Conservation (phyloP, 106 monocot genomes). For the Dendrobium chrysotoxum region DNA sequence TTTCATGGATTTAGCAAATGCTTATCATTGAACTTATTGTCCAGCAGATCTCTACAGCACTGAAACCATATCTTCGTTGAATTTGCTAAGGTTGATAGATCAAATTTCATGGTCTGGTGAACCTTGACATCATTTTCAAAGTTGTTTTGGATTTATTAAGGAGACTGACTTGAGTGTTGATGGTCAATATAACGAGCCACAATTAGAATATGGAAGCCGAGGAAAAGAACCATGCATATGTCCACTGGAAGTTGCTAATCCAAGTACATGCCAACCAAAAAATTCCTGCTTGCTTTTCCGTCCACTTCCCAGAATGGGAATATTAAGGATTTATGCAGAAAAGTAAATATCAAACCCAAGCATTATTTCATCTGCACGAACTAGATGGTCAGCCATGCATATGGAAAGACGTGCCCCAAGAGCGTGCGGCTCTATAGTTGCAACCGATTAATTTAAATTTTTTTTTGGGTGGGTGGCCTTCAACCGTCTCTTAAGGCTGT, state of each 20-base stretch:
- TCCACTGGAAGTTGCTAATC: constrained; percentile 4
- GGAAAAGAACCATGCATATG: neutral
- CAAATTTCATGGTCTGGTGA: constrained; percentile 27
- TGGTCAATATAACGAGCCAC: constrained; percentile 7
- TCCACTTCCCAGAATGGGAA: constrained; percentile 46
- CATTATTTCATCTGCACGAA: no score
- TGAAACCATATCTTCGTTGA: constrained; percentile 54
- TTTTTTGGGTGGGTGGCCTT: no score
- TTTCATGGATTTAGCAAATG: constrained; percentile 10
- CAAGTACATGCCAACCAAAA: constrained; percentile 9
- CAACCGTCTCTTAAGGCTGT: no score
- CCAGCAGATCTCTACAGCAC: constrained; percentile 23
- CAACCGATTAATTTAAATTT: no score
- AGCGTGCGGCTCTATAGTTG: no score
- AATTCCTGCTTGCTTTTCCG: constrained; percentile 32
- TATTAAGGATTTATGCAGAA: no score
- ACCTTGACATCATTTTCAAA: constrained; percentile 4
- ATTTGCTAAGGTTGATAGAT: constrained; percentile 80
- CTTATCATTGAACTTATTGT: neutral
- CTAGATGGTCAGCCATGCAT: no score
- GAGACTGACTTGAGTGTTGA: constrained; percentile 7
- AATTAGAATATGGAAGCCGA: neutral
- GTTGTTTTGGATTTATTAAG: no score
- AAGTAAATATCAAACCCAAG: no score
- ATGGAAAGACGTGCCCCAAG: no score